A percentile compares a stretch with the other conserved stretches of the same genome.
phyloP scores from a whole-genome alignment of 148 eudicot genomes.

The Chenopodium suecicum region DNA sequence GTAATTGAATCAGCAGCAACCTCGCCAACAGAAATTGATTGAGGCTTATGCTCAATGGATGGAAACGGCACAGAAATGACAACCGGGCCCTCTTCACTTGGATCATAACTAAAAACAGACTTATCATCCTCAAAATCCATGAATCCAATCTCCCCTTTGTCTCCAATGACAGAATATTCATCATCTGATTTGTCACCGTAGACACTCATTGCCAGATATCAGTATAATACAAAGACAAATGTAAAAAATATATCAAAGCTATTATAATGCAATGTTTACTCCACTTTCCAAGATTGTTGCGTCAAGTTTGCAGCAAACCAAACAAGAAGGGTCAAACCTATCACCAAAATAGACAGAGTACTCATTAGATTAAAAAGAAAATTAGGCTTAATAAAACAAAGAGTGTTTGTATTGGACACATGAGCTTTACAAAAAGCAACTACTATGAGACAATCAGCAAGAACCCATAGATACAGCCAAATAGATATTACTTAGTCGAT shows the following conservation, averaged over 20 bases:
- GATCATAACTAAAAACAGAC: conserved; percentile 58
- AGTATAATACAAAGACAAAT: neutral
- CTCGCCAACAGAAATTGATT: conserved; percentile 56
- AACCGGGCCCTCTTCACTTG: conserved; percentile 57
- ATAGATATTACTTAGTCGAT: neutral
- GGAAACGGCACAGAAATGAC: conserved; percentile 81
- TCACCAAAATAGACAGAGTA: neutral
- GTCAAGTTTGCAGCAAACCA: conserved; percentile 4
- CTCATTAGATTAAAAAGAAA: neutral
- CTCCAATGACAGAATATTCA: conserved; percentile 60
- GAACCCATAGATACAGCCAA: neutral
- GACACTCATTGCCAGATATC: conserved; percentile 28
- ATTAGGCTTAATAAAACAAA: neutral
- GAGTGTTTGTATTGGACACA: neutral
- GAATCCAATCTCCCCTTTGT: conserved; percentile 77
- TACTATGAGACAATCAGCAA: neutral
- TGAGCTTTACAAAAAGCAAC: neutral
- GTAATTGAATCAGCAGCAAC: conserved; percentile 48
- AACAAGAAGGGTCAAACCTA: neutral
- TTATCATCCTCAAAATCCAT: conserved; percentile 64
- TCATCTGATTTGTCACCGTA: conserved; percentile 45
- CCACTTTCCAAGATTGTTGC: neutral
- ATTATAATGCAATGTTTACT: conserved; percentile 7
- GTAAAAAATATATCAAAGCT: neutral
- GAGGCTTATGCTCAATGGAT: conserved; percentile 58